phyloP scores from a whole-genome alignment of 805 yeast genomes.

The Wickerhamiella vanderwaltii region DNA sequence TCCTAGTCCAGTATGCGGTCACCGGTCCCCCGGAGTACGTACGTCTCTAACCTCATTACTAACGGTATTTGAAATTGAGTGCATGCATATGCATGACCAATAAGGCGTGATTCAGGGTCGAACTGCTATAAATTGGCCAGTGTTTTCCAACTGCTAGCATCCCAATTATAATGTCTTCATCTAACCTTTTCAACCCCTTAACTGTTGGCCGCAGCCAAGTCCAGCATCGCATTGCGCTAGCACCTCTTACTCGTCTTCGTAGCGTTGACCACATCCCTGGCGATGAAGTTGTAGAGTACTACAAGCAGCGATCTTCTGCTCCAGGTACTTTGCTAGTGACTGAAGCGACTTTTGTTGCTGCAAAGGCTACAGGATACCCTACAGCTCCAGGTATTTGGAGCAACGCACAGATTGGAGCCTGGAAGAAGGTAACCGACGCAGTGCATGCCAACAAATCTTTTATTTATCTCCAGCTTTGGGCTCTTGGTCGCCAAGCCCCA shows the following conservation, averaged over 20 bases:
- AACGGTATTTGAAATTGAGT: too few relatives aligned
- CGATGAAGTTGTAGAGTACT: constrained; percentile 39
- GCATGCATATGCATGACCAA: too few relatives aligned
- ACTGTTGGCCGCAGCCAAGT: constrained; percentile 28
- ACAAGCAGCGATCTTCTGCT: constrained; percentile 40
- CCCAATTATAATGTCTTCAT: too few relatives aligned
- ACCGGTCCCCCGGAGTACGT: too few relatives aligned
- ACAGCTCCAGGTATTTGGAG: constrained; percentile 25
- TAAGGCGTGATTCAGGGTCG: too few relatives aligned
- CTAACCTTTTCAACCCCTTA: constrained; percentile 27
- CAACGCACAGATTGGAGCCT: constrained; percentile 24
- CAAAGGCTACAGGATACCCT: constrained; percentile 32
- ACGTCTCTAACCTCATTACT: too few relatives aligned
- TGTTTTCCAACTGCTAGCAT: too few relatives aligned
- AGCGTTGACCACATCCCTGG: constrained; percentile 28
- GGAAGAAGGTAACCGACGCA: constrained; percentile 33
- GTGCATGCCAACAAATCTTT: constrained; percentile 35
- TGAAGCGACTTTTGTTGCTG: constrained; percentile 43
- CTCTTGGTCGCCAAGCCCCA: constrained; percentile 35
- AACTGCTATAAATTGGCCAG: too few relatives aligned
- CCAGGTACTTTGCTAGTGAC: constrained; percentile 50
- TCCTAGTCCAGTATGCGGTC: too few relatives aligned
- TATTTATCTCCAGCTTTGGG: constrained; percentile 36
- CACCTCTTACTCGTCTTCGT: constrained; percentile 42
- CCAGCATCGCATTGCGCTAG: constrained; percentile 33